These are phyloP conservation scores for Beauveria varroae DNA, from an alignment of 2,329 filamentous ascomycete species.

Conservation along the genomic window DNA sequence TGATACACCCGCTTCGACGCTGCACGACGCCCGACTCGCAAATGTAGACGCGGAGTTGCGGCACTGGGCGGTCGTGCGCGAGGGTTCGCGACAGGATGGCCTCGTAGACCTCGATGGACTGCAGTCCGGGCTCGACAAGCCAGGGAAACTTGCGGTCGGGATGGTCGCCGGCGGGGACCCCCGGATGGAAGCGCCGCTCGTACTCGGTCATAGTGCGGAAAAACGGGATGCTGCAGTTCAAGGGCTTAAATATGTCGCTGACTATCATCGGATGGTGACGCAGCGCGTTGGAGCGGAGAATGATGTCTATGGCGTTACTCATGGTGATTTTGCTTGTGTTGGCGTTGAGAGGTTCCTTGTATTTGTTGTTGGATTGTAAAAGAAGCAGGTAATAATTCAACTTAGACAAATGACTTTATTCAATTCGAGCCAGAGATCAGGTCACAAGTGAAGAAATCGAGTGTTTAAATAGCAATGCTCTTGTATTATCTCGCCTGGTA, in stretches of 20 bases:
- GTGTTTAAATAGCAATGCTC: too few species aligned
- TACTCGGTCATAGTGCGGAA: background rate
- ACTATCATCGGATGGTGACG: too few species aligned
- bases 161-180: background rate
- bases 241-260: background rate
- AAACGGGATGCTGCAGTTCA: background rate
- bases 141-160: background rate
- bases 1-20: background rate
- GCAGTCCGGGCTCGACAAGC: background rate
- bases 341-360: too few species aligned
- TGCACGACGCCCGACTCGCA: background rate
- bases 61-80: too few species aligned
- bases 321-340: too few species aligned
- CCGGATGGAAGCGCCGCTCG: background rate
- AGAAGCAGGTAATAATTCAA: too few species aligned
- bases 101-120: background rate
- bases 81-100: background rate
- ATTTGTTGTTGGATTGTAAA: too few species aligned
- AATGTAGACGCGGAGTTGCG: background rate
- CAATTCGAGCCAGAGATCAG: too few species aligned
- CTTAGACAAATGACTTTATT: too few species aligned
- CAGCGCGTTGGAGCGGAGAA: background rate
- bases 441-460: too few species aligned
- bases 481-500: too few species aligned
- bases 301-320: background rate